These are phyloP conservation scores for Actinomortierella wolfii DNA, from an alignment of 371 early-diverging fungal species.

Conservation along the genomic window DNA sequence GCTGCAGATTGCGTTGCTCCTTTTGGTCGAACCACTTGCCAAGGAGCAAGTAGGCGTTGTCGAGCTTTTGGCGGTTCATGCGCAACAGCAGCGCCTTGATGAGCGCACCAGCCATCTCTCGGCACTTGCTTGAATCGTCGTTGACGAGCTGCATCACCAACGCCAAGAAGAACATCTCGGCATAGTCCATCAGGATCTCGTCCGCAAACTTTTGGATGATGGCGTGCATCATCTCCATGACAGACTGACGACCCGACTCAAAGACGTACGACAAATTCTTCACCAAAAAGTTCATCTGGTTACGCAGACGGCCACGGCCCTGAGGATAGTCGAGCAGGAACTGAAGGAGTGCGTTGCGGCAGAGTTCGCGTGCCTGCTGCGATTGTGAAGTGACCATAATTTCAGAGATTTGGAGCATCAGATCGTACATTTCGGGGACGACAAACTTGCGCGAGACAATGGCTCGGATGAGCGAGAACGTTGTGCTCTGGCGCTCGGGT, in stretches of 20 bases:
- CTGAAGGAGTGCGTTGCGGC: slow-evolving; percentile 79
- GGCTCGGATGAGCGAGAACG: slow-evolving; percentile 85
- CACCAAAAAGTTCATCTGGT: slow-evolving; percentile 83
- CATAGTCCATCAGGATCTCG: slow-evolving; percentile 71
- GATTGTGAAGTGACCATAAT: slow-evolving; percentile 89
- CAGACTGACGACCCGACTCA: slow-evolving; percentile 90
- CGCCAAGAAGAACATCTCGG: slow-evolving; percentile 84
- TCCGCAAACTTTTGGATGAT: slow-evolving; percentile 81
- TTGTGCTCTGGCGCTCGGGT: slow-evolving; percentile 80
- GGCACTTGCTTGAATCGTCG: slow-evolving; percentile 89
- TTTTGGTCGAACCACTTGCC: slow-evolving; percentile 75
- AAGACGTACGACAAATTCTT: slow-evolving; percentile 88
- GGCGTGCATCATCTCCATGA: slow-evolving; percentile 81
- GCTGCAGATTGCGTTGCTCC: slow-evolving; percentile 62
- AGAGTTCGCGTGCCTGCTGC: slow-evolving; percentile 78
- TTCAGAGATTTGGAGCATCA: slow-evolving; percentile 79
- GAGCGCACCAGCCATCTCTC: slow-evolving; percentile 83
- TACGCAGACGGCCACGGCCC: slow-evolving; percentile 76
- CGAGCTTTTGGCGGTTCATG: slow-evolving; percentile 57
- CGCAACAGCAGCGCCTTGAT: slow-evolving; percentile 70
- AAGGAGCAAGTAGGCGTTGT: slow-evolving; percentile 62
- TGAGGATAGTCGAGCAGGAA: slow-evolving; percentile 96
- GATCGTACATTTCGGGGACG: slow-evolving; percentile 87
- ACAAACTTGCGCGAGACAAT: slow-evolving; percentile 86
- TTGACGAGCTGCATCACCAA: slow-evolving; percentile 85